Evolutionary conservation across 1,284 basidiomycete genomes (phyloP).

Genomic region (Moesziomyces aphidis): DNA sequence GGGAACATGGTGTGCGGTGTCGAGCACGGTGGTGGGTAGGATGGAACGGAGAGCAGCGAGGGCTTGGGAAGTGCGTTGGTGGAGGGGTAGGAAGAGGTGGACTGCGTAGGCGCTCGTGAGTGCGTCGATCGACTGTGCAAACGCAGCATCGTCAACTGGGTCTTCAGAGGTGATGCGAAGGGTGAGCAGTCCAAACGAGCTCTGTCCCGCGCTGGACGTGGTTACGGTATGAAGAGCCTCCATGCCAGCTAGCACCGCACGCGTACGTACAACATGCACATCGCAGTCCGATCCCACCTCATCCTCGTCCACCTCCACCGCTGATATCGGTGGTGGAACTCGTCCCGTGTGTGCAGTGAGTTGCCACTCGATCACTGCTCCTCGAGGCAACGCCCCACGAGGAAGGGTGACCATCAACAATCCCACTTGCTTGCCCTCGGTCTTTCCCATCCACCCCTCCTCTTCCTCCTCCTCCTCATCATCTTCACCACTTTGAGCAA

Average conservation of each 20-base stretch:
- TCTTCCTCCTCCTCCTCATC: constrained; percentile 11
- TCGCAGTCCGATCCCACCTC: neutral
- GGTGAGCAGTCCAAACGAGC: constrained; percentile 30
- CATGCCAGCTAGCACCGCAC: neutral
- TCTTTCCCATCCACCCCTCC: constrained; percentile 26
- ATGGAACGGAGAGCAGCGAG: neutral
- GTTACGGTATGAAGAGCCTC: constrained; percentile 18
- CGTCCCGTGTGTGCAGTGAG: constrained; percentile 60
- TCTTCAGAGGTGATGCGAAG: constrained; percentile 3
- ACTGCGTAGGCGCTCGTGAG: constrained; percentile 13
- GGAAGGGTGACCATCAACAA: constrained; percentile 51
- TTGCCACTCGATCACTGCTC: constrained; percentile 63
- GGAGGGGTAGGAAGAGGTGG: constrained; percentile 18
- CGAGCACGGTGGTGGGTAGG: neutral
- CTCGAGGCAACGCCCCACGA: constrained; percentile 37
- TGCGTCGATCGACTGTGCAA: neutral
- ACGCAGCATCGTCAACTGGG: neutral
- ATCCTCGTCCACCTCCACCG: neutral
- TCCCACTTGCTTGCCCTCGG: constrained; percentile 5
- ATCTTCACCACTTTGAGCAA: constrained; percentile 9
- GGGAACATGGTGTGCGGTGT: constrained; percentile 12
- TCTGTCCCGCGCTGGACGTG: constrained; percentile 7
- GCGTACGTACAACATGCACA: constrained; percentile 10
- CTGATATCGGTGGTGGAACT: constrained; percentile 7
- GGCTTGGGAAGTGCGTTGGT: neutral